Evolutionary conservation across 805 yeast genomes (phyloP), one percentile per base, ranked within the genome.

Genomic region (Lipomyces yamadae): DNA sequence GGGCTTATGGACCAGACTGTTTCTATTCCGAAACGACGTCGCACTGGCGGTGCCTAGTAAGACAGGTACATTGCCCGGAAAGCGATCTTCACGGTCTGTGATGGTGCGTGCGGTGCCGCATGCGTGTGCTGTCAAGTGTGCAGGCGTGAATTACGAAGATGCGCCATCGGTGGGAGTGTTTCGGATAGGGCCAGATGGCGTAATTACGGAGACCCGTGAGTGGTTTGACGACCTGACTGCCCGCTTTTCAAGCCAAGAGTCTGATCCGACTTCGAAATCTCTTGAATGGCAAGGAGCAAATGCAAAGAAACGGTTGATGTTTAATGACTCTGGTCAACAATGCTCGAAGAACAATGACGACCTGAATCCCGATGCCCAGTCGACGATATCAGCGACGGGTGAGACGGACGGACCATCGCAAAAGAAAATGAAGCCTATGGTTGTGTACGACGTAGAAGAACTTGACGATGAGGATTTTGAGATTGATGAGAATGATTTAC

Each of bases 71-170:
- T 11, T 8, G n/a, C 24, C 5, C 7, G 10, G 29, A 32, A 52
- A n/a, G 6, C 30, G 30, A 34, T 10, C 6, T 18, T 13, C 45
- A 11, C n/a, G 53, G 42, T 4, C 45, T 3, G 48, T 48, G 34
- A 37, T 45, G 11, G 63, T 60, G 2, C 50, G 62, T 6, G 70
- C 69, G 2, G 68, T 67, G 18, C 69, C 70, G 15, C 70, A 67
- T 56, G 69, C 66, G 11, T 59, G 66, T 24, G 66, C 62, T 5
- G 59, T 62, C 6, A 61, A 60, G 37, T 66, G 68, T 55, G 64
- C 67, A 5, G 69, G 69, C 6, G 70, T 67, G 39, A 62, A 52
- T 34, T 65, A 65, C 54, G 61, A 66, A 7, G 34, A 52, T 30
- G 60, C 67, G 6, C 37, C 66, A 30, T 42, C 56, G 11, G 37